Conservation (phyloP, 2,329 filamentous ascomycete genomes). For the Aspergillus sp. region DNA sequence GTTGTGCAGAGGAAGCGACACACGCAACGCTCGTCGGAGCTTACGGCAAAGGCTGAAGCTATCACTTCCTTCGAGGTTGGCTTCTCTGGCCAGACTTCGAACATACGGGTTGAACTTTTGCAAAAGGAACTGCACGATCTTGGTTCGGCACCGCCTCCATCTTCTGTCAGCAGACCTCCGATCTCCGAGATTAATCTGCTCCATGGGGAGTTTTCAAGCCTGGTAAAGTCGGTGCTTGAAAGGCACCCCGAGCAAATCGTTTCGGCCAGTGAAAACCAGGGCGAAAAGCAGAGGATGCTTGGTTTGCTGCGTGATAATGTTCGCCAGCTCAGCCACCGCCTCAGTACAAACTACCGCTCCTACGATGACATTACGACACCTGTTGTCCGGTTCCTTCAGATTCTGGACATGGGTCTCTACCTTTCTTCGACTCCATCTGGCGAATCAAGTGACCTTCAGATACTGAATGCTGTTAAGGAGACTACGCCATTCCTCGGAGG, state of each 20-base stretch:
- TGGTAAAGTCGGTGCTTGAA: slow-evolving; percentile 66
- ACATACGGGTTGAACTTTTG: slow-evolving; percentile 65
- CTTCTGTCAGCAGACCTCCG: slow-evolving; percentile 71
- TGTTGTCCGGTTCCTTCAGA: slow-evolving; percentile 75
- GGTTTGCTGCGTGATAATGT: slow-evolving; percentile 58
- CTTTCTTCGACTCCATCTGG: slow-evolving; percentile 48
- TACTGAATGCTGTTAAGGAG: slow-evolving; percentile 34
- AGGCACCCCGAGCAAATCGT: slow-evolving; percentile 36
- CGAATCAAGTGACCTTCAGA: slow-evolving; percentile 17
- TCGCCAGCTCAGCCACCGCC: slow-evolving; percentile 67
- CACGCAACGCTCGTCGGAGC: slow-evolving; percentile 55
- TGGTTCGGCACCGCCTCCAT: slow-evolving; percentile 66
- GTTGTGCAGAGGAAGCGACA: slow-evolving; percentile 65
- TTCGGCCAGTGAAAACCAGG: slow-evolving; percentile 14
- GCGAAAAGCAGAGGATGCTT: slow-evolving; percentile 35
- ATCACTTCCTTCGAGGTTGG: slow-evolving; percentile 65
- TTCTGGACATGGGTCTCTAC: slow-evolving; percentile 73
- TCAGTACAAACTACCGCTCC: slow-evolving; percentile 69
- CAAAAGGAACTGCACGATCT: slow-evolving; percentile 63
- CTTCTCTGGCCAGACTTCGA: slow-evolving; percentile 69
- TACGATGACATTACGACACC: slow-evolving; percentile 86
- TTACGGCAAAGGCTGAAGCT: slow-evolving; percentile 60
- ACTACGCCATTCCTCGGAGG: slow-evolving; percentile 45
- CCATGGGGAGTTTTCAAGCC: slow-evolving; percentile 79
- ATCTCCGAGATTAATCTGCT: slow-evolving; percentile 68